Evolutionary conservation across 495 filamentous ascomycete genomes (phyloP).

Genomic region (Daldinia loculata): DNA sequence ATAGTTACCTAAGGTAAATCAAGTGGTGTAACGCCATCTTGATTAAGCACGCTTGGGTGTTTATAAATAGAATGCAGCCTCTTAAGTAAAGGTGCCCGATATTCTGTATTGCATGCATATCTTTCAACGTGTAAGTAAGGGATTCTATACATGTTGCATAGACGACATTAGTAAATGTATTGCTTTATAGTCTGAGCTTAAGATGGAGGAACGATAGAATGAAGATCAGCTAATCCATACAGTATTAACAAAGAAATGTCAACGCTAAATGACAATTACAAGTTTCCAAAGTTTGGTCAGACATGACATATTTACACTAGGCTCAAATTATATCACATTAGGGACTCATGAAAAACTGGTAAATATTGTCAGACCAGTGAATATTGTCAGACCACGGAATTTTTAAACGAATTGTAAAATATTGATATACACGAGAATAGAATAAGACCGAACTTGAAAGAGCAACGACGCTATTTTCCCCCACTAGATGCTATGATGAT

Average conservation of each 20-base stretch:
- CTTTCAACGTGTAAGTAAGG: background rate
- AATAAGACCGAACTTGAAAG: background rate
- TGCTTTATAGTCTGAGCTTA: too few relatives aligned
- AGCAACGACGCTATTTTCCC: background rate
- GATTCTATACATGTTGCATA: background rate
- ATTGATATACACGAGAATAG: background rate
- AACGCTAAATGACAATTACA: too few relatives aligned
- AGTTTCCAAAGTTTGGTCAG: too few relatives aligned
- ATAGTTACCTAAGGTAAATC: too few relatives aligned
- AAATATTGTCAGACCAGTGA: background rate
- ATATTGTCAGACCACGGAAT: background rate
- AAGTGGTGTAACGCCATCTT: too few relatives aligned
- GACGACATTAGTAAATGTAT: too few relatives aligned
- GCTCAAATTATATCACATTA: background rate
- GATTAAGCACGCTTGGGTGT: background rate
- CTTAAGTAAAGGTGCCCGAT: background rate
- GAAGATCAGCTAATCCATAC: too few relatives aligned
- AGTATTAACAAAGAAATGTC: too few relatives aligned
- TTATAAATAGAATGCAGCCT: background rate
- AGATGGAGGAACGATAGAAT: too few relatives aligned
- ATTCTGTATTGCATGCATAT: background rate
- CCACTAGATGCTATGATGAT: conserved; percentile 8
- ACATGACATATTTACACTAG: too few relatives aligned
- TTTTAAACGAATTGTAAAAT: background rate
- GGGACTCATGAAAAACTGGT: background rate